phyloP scores from a whole-genome alignment of 768 basidiomycete genomes.

The Omphalotus guepiniiformis region DNA sequence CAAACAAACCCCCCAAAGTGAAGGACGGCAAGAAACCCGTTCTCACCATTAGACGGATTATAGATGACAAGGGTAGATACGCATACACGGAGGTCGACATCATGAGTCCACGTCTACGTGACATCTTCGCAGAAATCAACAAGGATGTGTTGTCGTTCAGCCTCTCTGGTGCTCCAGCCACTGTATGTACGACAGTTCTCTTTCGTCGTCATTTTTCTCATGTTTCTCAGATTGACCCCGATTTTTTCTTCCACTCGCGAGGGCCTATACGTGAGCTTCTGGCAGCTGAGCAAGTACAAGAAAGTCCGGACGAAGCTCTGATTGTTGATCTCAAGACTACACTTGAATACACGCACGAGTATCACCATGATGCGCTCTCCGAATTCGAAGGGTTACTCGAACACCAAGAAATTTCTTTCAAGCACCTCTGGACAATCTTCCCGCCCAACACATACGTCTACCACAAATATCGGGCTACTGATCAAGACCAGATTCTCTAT shows the following conservation, averaged over 20 bases:
- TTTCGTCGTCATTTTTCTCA: neutral
- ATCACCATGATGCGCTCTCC: conserved; percentile 10
- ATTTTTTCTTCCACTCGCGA: conserved; percentile 15
- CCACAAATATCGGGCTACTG: conserved; percentile 11
- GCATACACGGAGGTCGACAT: conserved; percentile 16
- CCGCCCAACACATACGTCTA: neutral
- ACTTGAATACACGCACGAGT: conserved; percentile 15
- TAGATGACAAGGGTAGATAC: conserved; percentile 17
- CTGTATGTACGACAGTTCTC: neutral
- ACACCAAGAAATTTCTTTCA: conserved; percentile 5
- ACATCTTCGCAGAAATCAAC: conserved; percentile 17
- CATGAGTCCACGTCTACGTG: conserved; percentile 13
- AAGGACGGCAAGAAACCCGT: conserved; percentile 19
- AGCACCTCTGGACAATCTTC: neutral
- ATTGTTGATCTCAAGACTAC: conserved; percentile 15
- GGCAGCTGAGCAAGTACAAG: conserved; percentile 12
- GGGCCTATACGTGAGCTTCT: conserved; percentile 11
- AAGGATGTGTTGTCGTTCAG: conserved; percentile 7
- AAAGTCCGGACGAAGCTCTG: conserved; percentile 10
- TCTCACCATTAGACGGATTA: conserved; percentile 19
- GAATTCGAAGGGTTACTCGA: conserved; percentile 12
- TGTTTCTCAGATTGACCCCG: conserved; percentile 10
- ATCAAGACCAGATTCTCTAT: conserved; percentile 11
- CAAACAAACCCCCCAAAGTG: conserved; percentile 12
- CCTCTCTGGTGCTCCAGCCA: conserved; percentile 8